These are phyloP conservation scores for Conticribra weissflogii DNA, from an alignment of 108 stramenopile genomes.

Conservation along the genomic window DNA sequence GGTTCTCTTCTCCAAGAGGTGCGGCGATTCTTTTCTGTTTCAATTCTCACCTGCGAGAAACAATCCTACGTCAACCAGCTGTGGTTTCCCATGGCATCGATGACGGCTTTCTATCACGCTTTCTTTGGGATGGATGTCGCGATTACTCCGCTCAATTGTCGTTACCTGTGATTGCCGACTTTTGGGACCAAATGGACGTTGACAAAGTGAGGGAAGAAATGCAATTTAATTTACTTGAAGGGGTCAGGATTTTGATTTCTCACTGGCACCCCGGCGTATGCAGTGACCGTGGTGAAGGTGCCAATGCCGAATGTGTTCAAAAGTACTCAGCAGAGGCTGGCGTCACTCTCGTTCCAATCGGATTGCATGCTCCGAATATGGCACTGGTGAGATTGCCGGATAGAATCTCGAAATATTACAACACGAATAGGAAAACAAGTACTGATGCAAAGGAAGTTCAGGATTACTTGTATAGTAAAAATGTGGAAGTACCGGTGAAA, in stretches of 20 bases:
- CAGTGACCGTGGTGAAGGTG: slow-evolving; percentile 13
- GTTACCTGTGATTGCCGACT: slow-evolving; percentile 60
- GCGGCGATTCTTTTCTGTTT: slow-evolving; percentile 63
- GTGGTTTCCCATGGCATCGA: slow-evolving; percentile 72
- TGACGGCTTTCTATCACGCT: slow-evolving; percentile 71
- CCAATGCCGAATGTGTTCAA: background rate
- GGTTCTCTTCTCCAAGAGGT: slow-evolving; percentile 74
- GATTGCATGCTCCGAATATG: slow-evolving; percentile 65
- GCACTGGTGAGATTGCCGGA: slow-evolving; percentile 66
- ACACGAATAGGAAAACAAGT: slow-evolving; percentile 39
- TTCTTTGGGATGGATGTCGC: slow-evolving; percentile 77
- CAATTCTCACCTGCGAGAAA: slow-evolving; percentile 48
- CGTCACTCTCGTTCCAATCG: slow-evolving; percentile 47
- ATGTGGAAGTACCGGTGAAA: slow-evolving; percentile 73
- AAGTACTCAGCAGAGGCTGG: slow-evolving; percentile 37
- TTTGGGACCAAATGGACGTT: slow-evolving; percentile 42
- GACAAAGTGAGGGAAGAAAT: slow-evolving; percentile 33
- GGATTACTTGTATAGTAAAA: slow-evolving; percentile 59
- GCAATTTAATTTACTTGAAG: slow-evolving; percentile 47
- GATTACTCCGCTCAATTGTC: slow-evolving; percentile 69
- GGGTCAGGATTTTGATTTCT: slow-evolving; percentile 43
- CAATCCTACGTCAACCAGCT: slow-evolving; percentile 57
- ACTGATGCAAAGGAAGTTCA: slow-evolving; percentile 69
- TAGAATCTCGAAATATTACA: slow-evolving; percentile 7
- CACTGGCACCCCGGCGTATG: slow-evolving; percentile 57